These are phyloP conservation scores for Penicillium cosmopolitanum DNA, from an alignment of 495 filamentous ascomycete genomes.

Conservation along the genomic window DNA sequence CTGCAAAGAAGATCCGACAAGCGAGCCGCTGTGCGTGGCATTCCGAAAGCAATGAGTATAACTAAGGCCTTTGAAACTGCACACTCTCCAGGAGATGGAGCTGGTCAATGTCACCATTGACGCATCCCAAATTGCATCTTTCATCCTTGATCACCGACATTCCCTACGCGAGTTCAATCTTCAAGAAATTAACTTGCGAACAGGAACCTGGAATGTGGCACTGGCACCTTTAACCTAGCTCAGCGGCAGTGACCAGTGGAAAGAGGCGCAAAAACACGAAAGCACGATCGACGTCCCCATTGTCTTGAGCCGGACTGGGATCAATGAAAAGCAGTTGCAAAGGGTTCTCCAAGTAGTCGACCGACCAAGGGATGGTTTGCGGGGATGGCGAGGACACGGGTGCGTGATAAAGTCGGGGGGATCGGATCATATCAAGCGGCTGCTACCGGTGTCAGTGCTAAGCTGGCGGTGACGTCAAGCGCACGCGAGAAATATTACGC, in stretches of 20 bases:
- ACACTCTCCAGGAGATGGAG: constrained; percentile 59
- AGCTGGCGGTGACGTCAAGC: constrained; percentile 36
- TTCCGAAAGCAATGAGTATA: neutral
- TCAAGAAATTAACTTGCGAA: constrained; percentile 53
- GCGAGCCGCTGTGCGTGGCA: neutral
- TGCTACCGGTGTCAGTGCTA: constrained; percentile 41
- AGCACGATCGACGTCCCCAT: constrained; percentile 36
- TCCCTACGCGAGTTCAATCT: constrained; percentile 73
- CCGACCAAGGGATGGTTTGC: constrained; percentile 24
- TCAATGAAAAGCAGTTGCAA: constrained; percentile 24
- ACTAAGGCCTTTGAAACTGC: constrained; percentile 57
- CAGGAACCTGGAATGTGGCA: no score
- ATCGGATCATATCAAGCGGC: constrained; percentile 47
- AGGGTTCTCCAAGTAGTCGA: constrained; percentile 17
- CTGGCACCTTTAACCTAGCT: constrained; percentile 48
- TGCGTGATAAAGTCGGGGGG: constrained; percentile 39
- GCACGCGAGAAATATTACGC: constrained; percentile 1
- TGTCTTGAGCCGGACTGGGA: constrained; percentile 30
- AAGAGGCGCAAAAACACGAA: constrained; percentile 45
- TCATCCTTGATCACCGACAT: constrained; percentile 62
- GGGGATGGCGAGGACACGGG: constrained; percentile 29
- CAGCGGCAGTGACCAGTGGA: constrained; percentile 56
- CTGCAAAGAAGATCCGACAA: constrained; percentile 43
- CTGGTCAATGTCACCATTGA: constrained; percentile 69
- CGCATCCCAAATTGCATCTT: constrained; percentile 63